Evolutionary conservation across 768 basidiomycete species (phyloP), one percentile per base, ranked within the genome.

Genomic region (Naganishia vishniacii): DNA sequence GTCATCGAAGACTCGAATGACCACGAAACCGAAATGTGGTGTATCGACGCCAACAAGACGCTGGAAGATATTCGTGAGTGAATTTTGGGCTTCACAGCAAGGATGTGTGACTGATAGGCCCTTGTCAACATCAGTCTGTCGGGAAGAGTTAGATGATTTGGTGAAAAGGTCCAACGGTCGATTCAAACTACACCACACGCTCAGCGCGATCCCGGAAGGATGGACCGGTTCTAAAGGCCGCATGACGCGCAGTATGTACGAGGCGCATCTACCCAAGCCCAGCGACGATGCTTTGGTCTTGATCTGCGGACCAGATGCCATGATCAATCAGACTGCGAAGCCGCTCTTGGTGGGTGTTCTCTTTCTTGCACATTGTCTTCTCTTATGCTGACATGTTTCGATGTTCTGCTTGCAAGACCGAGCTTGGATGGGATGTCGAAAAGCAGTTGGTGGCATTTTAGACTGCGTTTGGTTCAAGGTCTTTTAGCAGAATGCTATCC

Each of bases 281-380:
- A 70, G 71, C 20, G 71, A 76, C 9, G 77, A 80, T 34, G 76
- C 71, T 7, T 61, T 84, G 40, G 70, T 84, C 15, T 75, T 82
- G 12, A 78, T 81, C 28, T 85, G 84, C 66, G 84, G 83, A 0
- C 84, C 84, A 0, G 77, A 78, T 8, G 71, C 73, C 6, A 77
- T 82, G 78, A 75, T 81, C 63, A 69, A 75, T 0, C 32, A 68
- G 4, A 67, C 72, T 1, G 68, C 80, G 34, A 67, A 68, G 42
- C 69, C 69, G 7, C 32, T 48, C n/a, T 28, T 66, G 32, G 65
- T 62, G 58, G 61, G 65, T 65, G 32, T 31, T 18, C 2, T 23
- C 23, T n/a, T 8, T 3, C 4, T 8, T 18, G n/a, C 16, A 32
- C 9, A 18, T 16, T 20, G 18, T 5, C 6, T 31, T 7, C 16